Percentiles rank a stretch among this genome's conserved stretches.
Conservation (phyloP, 1,139 yeast species). For the Magnusiomyces suaveolens region DNA sequence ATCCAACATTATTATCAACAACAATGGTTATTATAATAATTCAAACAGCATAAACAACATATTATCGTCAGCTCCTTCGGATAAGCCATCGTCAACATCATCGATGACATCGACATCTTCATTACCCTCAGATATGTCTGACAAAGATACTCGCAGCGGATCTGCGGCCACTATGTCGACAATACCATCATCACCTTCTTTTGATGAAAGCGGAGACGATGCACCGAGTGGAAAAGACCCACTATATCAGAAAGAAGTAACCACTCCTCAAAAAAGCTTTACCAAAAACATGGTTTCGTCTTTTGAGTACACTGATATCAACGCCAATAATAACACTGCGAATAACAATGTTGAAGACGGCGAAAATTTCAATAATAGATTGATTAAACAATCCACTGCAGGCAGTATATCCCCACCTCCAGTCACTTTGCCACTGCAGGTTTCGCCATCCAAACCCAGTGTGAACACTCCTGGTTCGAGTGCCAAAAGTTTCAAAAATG, state of each 20-base stretch:
- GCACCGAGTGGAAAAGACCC: no score
- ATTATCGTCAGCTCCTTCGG: background rate
- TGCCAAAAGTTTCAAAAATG: background rate
- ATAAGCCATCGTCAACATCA: background rate
- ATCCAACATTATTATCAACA: background rate
- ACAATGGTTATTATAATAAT: background rate
- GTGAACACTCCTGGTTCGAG: background rate
- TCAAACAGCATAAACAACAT: background rate
- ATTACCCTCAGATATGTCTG: background rate
- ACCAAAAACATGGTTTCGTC: background rate
- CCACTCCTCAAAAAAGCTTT: background rate
- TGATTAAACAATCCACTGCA: no score
- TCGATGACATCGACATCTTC: background rate
- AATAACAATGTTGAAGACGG: background rate
- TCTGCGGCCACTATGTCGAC: slow-evolving; percentile 5
- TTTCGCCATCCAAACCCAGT: background rate
- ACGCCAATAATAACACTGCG: background rate
- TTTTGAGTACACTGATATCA: background rate
- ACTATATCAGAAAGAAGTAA: no score
- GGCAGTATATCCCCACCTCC: background rate
- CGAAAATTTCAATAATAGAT: no score
- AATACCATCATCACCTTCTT: slow-evolving; percentile 2
- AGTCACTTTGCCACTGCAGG: background rate
- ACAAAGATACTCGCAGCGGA: background rate
- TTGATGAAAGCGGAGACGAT: slow-evolving; percentile 1